These are phyloP conservation scores for Epichloe brachyelytri DNA, from an alignment of 2,329 filamentous ascomycete genomes.

Conservation along the genomic window DNA sequence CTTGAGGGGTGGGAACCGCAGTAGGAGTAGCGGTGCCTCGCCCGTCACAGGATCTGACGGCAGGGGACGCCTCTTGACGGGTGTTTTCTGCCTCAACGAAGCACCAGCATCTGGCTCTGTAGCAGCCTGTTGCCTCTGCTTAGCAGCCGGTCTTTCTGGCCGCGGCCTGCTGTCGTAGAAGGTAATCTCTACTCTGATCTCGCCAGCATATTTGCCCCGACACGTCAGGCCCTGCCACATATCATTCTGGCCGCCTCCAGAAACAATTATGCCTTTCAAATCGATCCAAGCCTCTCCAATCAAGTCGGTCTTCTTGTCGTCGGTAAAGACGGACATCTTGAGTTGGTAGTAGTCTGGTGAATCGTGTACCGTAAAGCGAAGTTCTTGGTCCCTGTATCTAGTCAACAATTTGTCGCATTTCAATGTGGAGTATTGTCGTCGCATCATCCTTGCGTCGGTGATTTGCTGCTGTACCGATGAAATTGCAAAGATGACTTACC, in stretches of 20 bases:
- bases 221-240: slow-evolving; percentile 80
- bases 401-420: slow-evolving; percentile 6
- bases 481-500: slow-evolving; percentile 42
- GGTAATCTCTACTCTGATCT: slow-evolving; percentile 88
- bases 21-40: slow-evolving; percentile 23
- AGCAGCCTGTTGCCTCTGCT: slow-evolving; percentile 31
- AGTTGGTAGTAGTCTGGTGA: slow-evolving; percentile 92
- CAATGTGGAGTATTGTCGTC: neutral
- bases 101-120: slow-evolving; percentile 24
- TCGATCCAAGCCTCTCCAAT: slow-evolving; percentile 92
- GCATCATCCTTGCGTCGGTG: neutral
- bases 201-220: slow-evolving; percentile 90
- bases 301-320: slow-evolving; percentile 93
- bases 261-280: slow-evolving; percentile 65
- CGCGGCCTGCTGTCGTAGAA: slow-evolving; percentile 88
- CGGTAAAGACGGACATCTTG: slow-evolving; percentile 93
- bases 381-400: slow-evolving; percentile 74
- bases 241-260: slow-evolving; percentile 86
- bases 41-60: slow-evolving; percentile 63
- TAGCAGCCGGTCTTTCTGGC: slow-evolving; percentile 53
- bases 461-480: neutral
- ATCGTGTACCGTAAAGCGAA: slow-evolving; percentile 91
- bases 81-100: slow-evolving; percentile 36
- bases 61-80: slow-evolving; percentile 71
- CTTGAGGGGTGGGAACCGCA: slow-evolving; percentile 16